Conservation (phyloP, 1,284 basidiomycete genomes). For the Rhizopogon hawkerae region DNA sequence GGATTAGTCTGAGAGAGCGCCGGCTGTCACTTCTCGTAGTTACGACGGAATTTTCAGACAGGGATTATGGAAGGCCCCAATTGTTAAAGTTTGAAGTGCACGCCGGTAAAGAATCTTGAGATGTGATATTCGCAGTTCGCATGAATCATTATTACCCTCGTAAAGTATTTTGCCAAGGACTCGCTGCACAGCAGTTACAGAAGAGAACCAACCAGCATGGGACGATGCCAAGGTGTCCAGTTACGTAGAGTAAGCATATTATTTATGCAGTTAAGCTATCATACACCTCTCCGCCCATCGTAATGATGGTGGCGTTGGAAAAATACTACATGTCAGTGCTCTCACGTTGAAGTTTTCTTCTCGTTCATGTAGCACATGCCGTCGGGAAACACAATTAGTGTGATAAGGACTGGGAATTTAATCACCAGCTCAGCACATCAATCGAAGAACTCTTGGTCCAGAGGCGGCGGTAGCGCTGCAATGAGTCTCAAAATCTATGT, state of each 20-base stretch:
- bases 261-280: neutral
- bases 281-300: neutral
- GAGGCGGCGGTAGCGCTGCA: no score
- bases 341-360: no score
- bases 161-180: neutral
- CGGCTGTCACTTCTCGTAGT: slow-evolving; percentile 20
- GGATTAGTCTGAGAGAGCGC: slow-evolving; percentile 9
- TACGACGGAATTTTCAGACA: slow-evolving; percentile 21
- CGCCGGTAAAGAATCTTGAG: neutral
- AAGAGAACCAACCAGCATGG: neutral
- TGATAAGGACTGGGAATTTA: no score
- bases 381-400: neutral
- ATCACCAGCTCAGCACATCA: neutral
- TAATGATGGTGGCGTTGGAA: slow-evolving; percentile 2
- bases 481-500: no score
- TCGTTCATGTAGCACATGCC: no score
- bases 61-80: neutral
- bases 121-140: neutral
- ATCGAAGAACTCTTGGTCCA: neutral
- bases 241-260: neutral
- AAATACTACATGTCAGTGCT: neutral
- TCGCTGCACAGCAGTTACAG: slow-evolving; percentile 3
- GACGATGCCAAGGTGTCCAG: neutral
- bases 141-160: neutral
- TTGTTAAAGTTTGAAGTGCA: slow-evolving; percentile 2